Percentiles rank a stretch among this genome's conserved stretches.
Evolutionary conservation across 1,284 basidiomycete species (phyloP).

Genomic region (Ganoderma lucidum): DNA sequence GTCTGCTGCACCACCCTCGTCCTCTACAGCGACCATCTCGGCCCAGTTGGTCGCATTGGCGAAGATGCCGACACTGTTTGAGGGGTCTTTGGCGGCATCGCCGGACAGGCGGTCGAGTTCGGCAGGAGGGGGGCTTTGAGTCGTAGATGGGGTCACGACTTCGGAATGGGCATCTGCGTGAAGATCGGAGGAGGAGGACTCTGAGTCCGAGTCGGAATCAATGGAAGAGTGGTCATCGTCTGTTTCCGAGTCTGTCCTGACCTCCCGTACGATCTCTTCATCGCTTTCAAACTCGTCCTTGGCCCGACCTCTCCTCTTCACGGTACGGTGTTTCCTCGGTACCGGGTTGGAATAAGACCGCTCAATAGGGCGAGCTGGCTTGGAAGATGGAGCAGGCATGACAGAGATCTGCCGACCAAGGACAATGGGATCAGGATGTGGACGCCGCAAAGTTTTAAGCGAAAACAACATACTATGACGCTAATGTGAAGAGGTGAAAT

Average conservation of each 20-base stretch:
- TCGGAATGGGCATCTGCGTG: slow-evolving; percentile 56
- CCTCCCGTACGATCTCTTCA: slow-evolving; percentile 76
- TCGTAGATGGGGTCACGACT: slow-evolving; percentile 68
- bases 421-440: slow-evolving; percentile 21
- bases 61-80: slow-evolving; percentile 54
- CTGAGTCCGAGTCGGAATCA: slow-evolving; percentile 71
- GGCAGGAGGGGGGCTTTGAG: slow-evolving; percentile 60
- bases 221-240: slow-evolving; percentile 65
- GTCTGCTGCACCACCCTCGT: slow-evolving; percentile 59
- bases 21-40: slow-evolving; percentile 83
- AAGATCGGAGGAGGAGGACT: slow-evolving; percentile 69
- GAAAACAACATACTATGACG: slow-evolving; percentile 19
- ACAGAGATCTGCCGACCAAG: slow-evolving; percentile 15
- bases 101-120: slow-evolving; percentile 45
- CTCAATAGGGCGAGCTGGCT: slow-evolving; percentile 28
- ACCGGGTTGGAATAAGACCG: slow-evolving; percentile 31
- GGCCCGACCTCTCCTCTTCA: slow-evolving; percentile 61
- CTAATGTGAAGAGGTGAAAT: slow-evolving; percentile 8
- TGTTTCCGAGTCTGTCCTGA: slow-evolving; percentile 67
- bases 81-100: slow-evolving; percentile 37
- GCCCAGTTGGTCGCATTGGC: slow-evolving; percentile 74
- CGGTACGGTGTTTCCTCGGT: slow-evolving; percentile 46
- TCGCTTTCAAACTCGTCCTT: slow-evolving; percentile 68
- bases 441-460: slow-evolving; percentile 18
- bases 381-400: slow-evolving; percentile 33